Evolutionary conservation across 176 grass and related monocot species (phyloP).

Genomic region (Carex littledalei): DNA sequence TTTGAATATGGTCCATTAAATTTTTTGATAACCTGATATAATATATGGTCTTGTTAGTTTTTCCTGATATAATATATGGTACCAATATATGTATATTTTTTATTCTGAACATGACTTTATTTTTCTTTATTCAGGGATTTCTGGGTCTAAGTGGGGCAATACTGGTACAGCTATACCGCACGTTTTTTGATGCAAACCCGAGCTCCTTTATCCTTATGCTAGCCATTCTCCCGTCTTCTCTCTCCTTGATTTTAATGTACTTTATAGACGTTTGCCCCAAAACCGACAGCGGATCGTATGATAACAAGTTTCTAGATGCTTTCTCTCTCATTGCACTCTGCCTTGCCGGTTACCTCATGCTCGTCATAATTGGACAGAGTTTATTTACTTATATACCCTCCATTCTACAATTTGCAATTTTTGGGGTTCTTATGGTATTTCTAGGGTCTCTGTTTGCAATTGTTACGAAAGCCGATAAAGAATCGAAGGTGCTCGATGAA

Average conservation of each 20-base stretch:
- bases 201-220: constrained; percentile 77
- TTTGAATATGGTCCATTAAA: no score
- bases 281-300: constrained; percentile 2
- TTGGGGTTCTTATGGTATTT: constrained; percentile 43
- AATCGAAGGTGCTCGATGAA: constrained; percentile 22
- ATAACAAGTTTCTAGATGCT: constrained; percentile 66
- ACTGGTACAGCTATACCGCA: constrained; percentile 57
- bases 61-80: no score
- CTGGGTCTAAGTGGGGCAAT: constrained; percentile 85
- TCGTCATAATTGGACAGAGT: constrained; percentile 68
- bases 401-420: constrained; percentile 36
- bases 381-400: constrained; percentile 35
- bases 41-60: no score
- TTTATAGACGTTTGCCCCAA: constrained; percentile 49
- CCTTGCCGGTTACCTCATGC: constrained; percentile 75
- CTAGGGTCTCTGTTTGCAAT: constrained; percentile 41
- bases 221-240: constrained; percentile 50
- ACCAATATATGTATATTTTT: no score
- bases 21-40: no score
- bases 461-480: constrained; percentile 48
- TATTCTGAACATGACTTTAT: not conserved
- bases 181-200: constrained; percentile 31
- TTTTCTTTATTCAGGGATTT: constrained; percentile 51
- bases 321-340: constrained; percentile 71
- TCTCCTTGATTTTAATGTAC: constrained; percentile 62